Conservation (phyloP, 306 rosid genomes). For the Prunus mume region DNA sequence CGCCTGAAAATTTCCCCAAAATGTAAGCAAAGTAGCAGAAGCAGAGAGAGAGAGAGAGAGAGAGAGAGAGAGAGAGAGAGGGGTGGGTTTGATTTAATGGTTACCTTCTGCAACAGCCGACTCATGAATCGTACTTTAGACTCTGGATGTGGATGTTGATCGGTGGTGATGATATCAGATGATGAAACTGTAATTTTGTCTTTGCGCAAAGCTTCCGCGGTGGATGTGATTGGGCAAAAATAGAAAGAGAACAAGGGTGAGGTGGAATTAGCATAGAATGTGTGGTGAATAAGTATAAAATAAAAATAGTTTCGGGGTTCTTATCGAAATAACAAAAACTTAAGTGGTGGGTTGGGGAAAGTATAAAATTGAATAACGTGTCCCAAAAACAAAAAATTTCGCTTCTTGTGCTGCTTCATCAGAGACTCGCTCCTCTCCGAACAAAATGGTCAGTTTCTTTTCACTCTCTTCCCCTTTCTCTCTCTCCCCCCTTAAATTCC, state of each 20-base stretch:
- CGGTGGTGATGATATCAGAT: background rate
- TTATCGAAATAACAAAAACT: background rate
- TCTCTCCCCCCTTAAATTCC: background rate
- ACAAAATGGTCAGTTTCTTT: conserved; percentile 13
- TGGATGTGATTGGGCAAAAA: background rate
- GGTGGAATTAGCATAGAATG: background rate
- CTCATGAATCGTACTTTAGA: background rate
- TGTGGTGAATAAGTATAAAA: background rate
- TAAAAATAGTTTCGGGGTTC: background rate
- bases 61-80: background rate
- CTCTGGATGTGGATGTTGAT: background rate
- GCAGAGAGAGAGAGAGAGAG: background rate
- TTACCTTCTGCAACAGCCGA: conserved; percentile 11
- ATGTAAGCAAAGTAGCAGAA: background rate
- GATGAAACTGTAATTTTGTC: background rate
- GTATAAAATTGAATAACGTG: conserved; percentile 1
- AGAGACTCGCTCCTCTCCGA: conserved; percentile 4
- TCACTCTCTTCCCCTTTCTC: background rate
- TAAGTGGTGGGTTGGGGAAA: background rate
- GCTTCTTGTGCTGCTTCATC: background rate
- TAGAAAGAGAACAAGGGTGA: background rate
- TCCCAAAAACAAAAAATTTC: background rate
- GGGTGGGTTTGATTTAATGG: background rate
- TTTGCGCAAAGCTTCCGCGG: background rate
- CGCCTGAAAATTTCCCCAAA: conserved; percentile 26